Base-by-base conservation (phyloP, 192 early-diverging fungal species). In the Umbelopsis sp. region DNA sequence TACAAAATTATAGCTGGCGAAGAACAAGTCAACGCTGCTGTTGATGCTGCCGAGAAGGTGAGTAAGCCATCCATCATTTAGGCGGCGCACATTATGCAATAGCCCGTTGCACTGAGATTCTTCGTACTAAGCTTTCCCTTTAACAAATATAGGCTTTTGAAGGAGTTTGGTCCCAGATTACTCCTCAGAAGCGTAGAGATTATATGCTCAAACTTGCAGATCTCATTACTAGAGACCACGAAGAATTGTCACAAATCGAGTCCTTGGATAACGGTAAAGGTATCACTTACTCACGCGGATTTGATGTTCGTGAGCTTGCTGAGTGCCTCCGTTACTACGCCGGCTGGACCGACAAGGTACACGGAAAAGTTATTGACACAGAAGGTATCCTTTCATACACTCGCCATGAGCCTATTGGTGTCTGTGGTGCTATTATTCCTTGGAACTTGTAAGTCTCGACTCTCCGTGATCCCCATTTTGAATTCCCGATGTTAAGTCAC, bases 181-280 rank as follows among this genome's bases (percentile, higher is more conserved):
- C 81, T 0, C 79, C 83, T 25, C 25, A 74, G 59, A 68, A 84
- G 77, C 73, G 91, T 83, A 36, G 77, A 25, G 68, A 75, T 79
- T 69, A 86, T 4, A 81, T 96, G 72, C 69, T 81, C 65, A 82
- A 87, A 47, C 79, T 95, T 11, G 93, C 92, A 6, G 69, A 79
- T 7, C 69, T 84, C 4, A 53, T 89, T 21, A 83, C 84, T 24
- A 43, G 74, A 9, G 79, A 90, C 25, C 52, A 82, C 11, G 82
- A 81, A 49, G 76, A 82, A 36, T 45, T 92, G 20, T 84, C 86
- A 1, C 75, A 71, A 11, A 73, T 92, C 25, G 93, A 95, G 77
- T 85, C 90, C 2, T 77, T 81, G 38, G 94, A 94, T 74, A 92
- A 94, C 66, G 94, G 93, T 24, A 95, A 94, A 74, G 86, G 89